These are phyloP conservation scores for Phanerochaete sordida DNA, from an alignment of 768 basidiomycete species.

Conservation along the genomic window DNA sequence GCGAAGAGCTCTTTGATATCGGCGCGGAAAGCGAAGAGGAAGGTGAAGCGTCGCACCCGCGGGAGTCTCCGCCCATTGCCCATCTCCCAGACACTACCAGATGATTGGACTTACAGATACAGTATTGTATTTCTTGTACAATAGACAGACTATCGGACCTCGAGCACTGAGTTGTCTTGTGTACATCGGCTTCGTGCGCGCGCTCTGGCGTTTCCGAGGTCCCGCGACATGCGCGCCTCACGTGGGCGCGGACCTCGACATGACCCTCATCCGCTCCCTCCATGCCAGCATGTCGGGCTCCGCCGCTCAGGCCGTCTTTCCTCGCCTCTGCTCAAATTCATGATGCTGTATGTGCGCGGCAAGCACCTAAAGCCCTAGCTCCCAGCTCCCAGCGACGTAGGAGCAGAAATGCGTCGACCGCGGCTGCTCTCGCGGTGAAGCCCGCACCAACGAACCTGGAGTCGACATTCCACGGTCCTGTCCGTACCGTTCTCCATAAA, in stretches of 20 bases:
- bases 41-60: conserved; percentile 4
- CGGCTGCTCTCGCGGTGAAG: conserved; percentile 7
- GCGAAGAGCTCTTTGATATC: conserved; percentile 70
- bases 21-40: conserved; percentile 64
- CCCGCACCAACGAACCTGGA: not conserved
- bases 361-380: not conserved
- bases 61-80: not conserved
- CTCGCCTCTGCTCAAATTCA: conserved; percentile 2
- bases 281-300: conserved; percentile 28
- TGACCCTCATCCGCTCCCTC: conserved; percentile 9
- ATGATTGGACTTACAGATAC: conserved; percentile 18
- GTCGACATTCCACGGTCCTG: conserved; percentile 19
- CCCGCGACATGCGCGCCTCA: conserved; percentile 2
- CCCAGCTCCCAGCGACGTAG: not conserved
- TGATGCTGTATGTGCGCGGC: not conserved
- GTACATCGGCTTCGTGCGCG: not conserved
- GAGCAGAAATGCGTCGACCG: conserved; percentile 16
- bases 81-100: conserved; percentile 16
- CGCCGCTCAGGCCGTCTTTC: conserved; percentile 16
- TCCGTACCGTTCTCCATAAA: conserved; percentile 49
- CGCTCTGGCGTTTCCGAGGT: not conserved
- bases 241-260: not conserved
- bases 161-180: not conserved
- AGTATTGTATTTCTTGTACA: not conserved
- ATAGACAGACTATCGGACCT: not conserved